Conservation (phyloP, 306 rosid species). For the Quercus rubra region DNA sequence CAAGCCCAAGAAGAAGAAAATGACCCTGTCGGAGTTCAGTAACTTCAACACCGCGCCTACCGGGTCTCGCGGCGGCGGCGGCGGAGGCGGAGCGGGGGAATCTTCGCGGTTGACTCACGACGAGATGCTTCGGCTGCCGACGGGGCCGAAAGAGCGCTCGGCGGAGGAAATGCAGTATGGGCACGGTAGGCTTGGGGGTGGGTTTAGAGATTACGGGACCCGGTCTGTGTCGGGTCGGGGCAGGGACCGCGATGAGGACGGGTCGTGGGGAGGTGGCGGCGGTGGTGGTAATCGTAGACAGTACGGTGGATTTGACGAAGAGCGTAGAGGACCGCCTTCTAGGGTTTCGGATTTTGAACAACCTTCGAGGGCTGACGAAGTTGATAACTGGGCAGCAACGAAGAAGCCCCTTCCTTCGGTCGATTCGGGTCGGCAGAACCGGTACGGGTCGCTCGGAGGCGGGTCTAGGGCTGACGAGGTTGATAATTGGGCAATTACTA, state of each 20-base stretch:
- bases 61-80: constrained; percentile 13
- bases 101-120: constrained; percentile 52
- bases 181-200: constrained; percentile 54
- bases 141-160: constrained; percentile 78
- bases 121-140: constrained; percentile 82
- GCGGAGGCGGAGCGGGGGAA: not conserved
- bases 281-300: no score
- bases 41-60: constrained; percentile 8
- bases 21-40: constrained; percentile 41
- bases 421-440: constrained; percentile 70
- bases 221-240: constrained; percentile 34
- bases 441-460: constrained; percentile 57
- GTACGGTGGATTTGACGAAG: constrained; percentile 79
- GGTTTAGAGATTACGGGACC: constrained; percentile 61
- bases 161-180: constrained; percentile 69
- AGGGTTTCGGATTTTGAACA: constrained; percentile 92
- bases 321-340: constrained; percentile 60
- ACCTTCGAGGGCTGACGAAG: constrained; percentile 97
- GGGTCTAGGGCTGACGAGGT: constrained; percentile 80
- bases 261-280: constrained; percentile 68
- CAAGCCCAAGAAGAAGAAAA: constrained; percentile 80
- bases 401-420: constrained; percentile 58
- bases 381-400: constrained; percentile 70
- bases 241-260: constrained; percentile 64
- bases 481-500: constrained; percentile 73